Evolutionary conservation across 495 filamentous ascomycete genomes (phyloP).

Genomic region (Penicillium salamii): DNA sequence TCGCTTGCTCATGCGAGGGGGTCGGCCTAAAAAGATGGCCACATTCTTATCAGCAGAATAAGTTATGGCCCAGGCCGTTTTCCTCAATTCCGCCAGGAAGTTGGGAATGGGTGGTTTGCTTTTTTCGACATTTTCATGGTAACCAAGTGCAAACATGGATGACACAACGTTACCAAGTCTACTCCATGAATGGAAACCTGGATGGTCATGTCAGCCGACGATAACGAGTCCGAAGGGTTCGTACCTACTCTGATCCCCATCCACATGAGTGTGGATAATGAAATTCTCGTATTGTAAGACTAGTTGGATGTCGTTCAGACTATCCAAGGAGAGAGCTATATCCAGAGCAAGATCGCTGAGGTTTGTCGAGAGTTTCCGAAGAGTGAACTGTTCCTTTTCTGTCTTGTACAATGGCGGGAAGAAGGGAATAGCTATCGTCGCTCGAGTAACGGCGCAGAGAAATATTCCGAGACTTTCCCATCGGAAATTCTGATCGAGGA

Average conservation of each 20-base stretch:
- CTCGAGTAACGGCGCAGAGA: conserved; percentile 34
- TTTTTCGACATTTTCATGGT: conserved; percentile 40
- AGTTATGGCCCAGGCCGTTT: conserved; percentile 35
- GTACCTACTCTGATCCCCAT: conserved; percentile 43
- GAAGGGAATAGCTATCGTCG: conserved; percentile 32
- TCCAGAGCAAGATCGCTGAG: conserved; percentile 33
- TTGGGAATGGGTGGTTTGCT: conserved; percentile 24
- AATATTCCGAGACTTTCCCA: conserved; percentile 45
- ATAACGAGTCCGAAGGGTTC: neutral
- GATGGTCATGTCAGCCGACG: neutral
- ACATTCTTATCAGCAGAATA: conserved; percentile 46
- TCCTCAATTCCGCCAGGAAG: conserved; percentile 37
- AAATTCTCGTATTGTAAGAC: conserved; percentile 46
- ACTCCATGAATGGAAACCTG: conserved; percentile 44
- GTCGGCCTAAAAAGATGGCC: conserved; percentile 41
- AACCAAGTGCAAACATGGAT: conserved; percentile 41
- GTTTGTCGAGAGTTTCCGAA: conserved; percentile 28
- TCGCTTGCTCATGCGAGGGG: conserved; percentile 39
- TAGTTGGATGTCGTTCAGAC: conserved; percentile 42
- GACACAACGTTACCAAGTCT: conserved; percentile 40
- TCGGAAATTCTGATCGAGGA: conserved; percentile 30
- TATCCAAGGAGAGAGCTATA: conserved; percentile 39
- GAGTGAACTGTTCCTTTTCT: conserved; percentile 23
- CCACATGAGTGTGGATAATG: conserved; percentile 41
- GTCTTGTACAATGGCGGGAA: conserved; percentile 32